These are phyloP conservation scores for Exophiala calicioides DNA, from an alignment of 2,329 filamentous ascomycete species.

Conservation along the genomic window DNA sequence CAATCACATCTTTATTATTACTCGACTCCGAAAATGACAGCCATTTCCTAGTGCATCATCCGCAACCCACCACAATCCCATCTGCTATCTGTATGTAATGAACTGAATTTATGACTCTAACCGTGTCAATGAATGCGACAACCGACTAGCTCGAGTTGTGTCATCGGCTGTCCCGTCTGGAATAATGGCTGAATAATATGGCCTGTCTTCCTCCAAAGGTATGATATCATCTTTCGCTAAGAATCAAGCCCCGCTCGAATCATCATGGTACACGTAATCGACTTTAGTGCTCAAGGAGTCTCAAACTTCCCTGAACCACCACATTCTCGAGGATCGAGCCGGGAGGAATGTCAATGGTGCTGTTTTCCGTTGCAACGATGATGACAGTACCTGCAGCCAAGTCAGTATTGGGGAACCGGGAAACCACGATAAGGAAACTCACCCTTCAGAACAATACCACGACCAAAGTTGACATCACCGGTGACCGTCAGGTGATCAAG, in stretches of 20 bases:
- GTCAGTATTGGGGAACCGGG: slow-evolving; percentile 8
- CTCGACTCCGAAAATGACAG: no score
- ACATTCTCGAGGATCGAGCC: slow-evolving; percentile 98
- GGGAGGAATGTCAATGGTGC: slow-evolving; percentile 95
- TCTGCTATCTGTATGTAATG: no score
- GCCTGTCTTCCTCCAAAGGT: no score
- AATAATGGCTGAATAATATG: no score
- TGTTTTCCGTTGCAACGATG: slow-evolving; percentile 95
- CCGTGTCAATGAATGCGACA: no score
- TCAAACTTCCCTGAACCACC: slow-evolving; percentile 94
- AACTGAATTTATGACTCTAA: no score
- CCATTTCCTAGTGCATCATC: no score
- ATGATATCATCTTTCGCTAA: slow-evolving; percentile 9
- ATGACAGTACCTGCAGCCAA: slow-evolving; percentile 70
- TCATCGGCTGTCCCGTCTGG: no score
- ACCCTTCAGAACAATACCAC: slow-evolving; percentile 93
- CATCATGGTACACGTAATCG: slow-evolving; percentile 2
- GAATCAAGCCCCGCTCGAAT: background rate
- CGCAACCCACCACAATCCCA: no score
- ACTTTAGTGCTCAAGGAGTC: slow-evolving; percentile 66
- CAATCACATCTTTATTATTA: no score
- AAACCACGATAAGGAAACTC: slow-evolving; percentile 11
- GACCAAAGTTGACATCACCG: slow-evolving; percentile 92
- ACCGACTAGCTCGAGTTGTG: no score
- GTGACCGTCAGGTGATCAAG: slow-evolving; percentile 87